Evolutionary conservation across 2,329 filamentous ascomycete species (phyloP).

Genomic region (Trichoderma sp.): DNA sequence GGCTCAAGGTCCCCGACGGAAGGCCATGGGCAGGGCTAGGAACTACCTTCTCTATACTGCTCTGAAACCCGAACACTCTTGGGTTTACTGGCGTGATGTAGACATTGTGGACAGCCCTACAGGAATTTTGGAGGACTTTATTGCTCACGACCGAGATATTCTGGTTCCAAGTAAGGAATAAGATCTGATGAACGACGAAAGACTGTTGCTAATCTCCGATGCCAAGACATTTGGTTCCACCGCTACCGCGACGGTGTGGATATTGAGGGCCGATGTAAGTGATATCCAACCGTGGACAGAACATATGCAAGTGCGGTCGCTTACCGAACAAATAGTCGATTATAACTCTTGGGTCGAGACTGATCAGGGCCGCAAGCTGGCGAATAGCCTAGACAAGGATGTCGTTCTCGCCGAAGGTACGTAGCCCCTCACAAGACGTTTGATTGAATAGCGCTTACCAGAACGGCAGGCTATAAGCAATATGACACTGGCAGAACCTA

Average conservation of each 20-base stretch:
- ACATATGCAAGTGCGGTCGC: not conserved
- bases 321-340: constrained; percentile 61
- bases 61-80: constrained; percentile 89
- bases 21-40: constrained; percentile 82
- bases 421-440: constrained; percentile 9
- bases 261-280: constrained; percentile 90
- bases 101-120: constrained; percentile 90
- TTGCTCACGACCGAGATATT: constrained; percentile 88
- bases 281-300: not conserved
- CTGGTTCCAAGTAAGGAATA: constrained; percentile 83
- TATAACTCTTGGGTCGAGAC: constrained; percentile 99
- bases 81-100: constrained; percentile 98
- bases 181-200: not conserved
- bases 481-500: constrained; percentile 87
- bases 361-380: constrained; percentile 73
- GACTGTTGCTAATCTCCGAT: constrained; percentile 9
- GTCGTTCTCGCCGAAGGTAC: constrained; percentile 85
- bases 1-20: constrained; percentile 85
- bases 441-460: constrained; percentile 24
- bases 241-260: constrained; percentile 77
- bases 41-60: constrained; percentile 87
- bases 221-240: constrained; percentile 92
- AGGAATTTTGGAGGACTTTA: constrained; percentile 90
- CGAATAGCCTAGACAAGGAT: constrained; percentile 72
- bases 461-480: constrained; percentile 76